Evolutionary conservation across 2,329 filamentous ascomycete species (phyloP).

Genomic region (Talaromyces sp.): DNA sequence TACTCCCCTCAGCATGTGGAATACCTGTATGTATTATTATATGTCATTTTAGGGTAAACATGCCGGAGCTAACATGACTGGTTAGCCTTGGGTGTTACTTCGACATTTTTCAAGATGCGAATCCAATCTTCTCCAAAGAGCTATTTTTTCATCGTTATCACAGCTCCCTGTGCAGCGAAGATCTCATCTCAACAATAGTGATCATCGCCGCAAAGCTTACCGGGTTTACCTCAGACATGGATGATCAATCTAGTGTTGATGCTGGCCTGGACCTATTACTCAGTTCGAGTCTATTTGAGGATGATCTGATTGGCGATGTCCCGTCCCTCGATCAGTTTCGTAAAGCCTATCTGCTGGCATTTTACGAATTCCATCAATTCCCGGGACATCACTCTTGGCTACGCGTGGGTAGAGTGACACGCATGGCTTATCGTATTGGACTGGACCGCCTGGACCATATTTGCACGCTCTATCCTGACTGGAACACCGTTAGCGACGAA

Average conservation of each 20-base stretch:
- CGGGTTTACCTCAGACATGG: background rate
- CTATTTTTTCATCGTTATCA: conserved; percentile 23
- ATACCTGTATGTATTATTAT: conserved; percentile 2
- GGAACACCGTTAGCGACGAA: conserved; percentile 19
- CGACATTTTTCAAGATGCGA: conserved; percentile 23
- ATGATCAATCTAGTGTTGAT: background rate
- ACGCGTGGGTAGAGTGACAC: conserved; percentile 26
- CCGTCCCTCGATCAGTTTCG: conserved; percentile 16
- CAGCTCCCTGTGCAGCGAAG: conserved; percentile 12
- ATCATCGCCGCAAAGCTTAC: conserved; percentile 25
- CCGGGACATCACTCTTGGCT: conserved; percentile 29
- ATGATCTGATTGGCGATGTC: background rate
- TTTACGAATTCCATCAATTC: conserved; percentile 34
- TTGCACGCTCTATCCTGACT: conserved; percentile 21
- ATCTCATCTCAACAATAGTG: conserved; percentile 22
- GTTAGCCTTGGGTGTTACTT: conserved; percentile 23
- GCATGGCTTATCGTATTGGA: conserved; percentile 29
- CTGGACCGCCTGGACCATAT: conserved; percentile 30
- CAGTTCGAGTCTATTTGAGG: conserved; percentile 1
- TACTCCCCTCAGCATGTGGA: background rate
- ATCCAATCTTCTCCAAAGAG: conserved; percentile 24
- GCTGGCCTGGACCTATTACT: background rate
- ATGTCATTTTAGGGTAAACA: background rate
- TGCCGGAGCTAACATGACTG: background rate
- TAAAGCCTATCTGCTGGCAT: conserved; percentile 30